Percentiles rank a stretch among this genome's conserved stretches.
Evolutionary conservation across 768 basidiomycete genomes (phyloP).

Genomic region (Termitomyces sp.): DNA sequence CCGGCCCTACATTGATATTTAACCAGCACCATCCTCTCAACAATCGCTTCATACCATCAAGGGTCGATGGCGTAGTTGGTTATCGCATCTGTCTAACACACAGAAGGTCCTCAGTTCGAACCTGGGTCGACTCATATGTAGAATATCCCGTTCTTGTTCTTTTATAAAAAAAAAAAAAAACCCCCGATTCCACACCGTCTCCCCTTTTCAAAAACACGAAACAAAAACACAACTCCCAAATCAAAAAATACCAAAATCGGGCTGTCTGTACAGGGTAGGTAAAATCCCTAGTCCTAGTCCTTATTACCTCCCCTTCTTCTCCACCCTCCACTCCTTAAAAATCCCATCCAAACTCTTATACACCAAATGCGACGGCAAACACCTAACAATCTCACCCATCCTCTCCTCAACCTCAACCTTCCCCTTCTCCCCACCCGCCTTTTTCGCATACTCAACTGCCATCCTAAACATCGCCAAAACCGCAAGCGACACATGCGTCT

Average conservation of each 20-base stretch:
- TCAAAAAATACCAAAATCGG: no score
- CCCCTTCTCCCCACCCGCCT: conserved; percentile 60
- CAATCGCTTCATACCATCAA: background rate
- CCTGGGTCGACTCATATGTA: conserved; percentile 23
- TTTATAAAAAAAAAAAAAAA: no score
- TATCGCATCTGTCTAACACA: conserved; percentile 83
- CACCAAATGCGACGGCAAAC: conserved; percentile 79
- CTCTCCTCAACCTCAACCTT: conserved; percentile 68
- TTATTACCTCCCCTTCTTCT: conserved; percentile 69
- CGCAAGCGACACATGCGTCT: conserved; percentile 92
- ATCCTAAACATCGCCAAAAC: conserved; percentile 89
- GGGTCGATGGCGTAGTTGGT: conserved; percentile 71
- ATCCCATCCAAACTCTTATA: conserved; percentile 92
- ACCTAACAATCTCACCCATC: conserved; percentile 86
- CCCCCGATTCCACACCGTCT: no score
- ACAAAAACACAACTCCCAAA: no score
- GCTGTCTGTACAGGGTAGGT: no score
- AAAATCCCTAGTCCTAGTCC: no score
- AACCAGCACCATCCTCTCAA: no score
- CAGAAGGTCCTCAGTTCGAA: conserved; percentile 38
- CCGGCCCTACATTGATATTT: no score
- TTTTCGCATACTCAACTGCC: conserved; percentile 74
- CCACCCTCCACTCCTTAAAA: conserved; percentile 87
- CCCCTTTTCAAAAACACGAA: conserved; percentile 27
- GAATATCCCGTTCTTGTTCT: no score